Conservation (phyloP, 2,329 filamentous ascomycete genomes). For the Mycogone perniciosa region DNA sequence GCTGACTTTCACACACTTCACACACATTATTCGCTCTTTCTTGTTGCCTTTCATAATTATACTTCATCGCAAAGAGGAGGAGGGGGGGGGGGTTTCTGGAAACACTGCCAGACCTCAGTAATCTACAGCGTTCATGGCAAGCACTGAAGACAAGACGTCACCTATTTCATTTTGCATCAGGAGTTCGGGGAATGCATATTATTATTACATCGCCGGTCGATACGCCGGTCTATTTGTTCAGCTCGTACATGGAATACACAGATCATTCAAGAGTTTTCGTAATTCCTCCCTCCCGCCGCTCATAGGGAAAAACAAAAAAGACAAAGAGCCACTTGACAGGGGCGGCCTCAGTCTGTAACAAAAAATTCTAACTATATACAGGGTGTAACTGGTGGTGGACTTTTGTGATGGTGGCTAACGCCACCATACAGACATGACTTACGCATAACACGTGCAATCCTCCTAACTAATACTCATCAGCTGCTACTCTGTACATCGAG, state of each 20-base stretch:
- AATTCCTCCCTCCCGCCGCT: background rate
- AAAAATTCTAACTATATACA: constrained; percentile 1
- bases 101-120: background rate
- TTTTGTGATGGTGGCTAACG: no score
- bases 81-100: no score
- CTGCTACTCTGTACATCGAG: no score
- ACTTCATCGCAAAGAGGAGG: no score
- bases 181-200: constrained; percentile 7
- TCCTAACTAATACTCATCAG: no score
- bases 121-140: background rate
- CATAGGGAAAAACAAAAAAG: background rate
- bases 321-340: background rate
- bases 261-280: constrained; percentile 6
- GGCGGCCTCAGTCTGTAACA: background rate
- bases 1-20: constrained; percentile 1
- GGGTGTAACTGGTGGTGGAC: background rate
- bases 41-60: background rate
- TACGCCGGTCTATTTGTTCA: constrained; percentile 4
- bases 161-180: background rate
- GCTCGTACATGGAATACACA: constrained; percentile 1
- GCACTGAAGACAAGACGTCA: background rate
- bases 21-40: background rate
- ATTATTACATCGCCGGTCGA: constrained; percentile 8
- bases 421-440: no score
- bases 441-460: no score